Percentiles rank a stretch among this genome's conserved stretches.
phyloP scores from a whole-genome alignment of 495 filamentous ascomycete species.

The Daldinia bambusicola region DNA sequence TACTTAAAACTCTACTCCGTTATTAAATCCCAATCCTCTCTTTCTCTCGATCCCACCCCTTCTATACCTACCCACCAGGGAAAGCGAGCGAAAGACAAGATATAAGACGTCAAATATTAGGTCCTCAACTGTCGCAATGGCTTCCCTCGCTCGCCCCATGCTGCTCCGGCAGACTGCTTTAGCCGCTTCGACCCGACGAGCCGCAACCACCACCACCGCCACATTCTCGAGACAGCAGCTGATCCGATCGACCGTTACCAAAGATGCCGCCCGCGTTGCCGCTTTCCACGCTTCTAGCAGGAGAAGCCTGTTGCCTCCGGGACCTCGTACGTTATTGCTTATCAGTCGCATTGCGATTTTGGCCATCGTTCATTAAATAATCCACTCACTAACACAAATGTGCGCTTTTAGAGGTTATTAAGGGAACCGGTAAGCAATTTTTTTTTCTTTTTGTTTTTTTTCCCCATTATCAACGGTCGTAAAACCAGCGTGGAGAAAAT shows the following conservation, averaged over 20 bases:
- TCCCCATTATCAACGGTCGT: too few relatives aligned
- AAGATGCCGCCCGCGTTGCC: conserved; percentile 58
- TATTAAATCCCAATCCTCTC: neutral
- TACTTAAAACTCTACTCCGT: neutral
- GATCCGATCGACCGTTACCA: conserved; percentile 48
- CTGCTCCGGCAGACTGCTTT: conserved; percentile 63
- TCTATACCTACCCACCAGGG: conserved; percentile 19
- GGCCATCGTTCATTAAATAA: conserved; percentile 26
- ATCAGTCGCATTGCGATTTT: conserved; percentile 27
- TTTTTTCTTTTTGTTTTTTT: too few relatives aligned
- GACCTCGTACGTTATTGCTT: conserved; percentile 66
- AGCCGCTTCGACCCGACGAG: conserved; percentile 48
- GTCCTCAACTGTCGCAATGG: conserved; percentile 52
- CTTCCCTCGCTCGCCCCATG: conserved; percentile 64
- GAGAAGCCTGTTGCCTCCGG: conserved; percentile 73
- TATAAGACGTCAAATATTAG: neutral
- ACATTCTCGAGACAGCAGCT: conserved; percentile 45
- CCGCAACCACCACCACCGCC: conserved; percentile 29
- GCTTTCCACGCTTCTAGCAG: conserved; percentile 78
- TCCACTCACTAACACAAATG: conserved; percentile 47
- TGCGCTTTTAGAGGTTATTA: conserved; percentile 69
- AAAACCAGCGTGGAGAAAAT: too few relatives aligned
- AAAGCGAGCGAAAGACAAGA: conserved; percentile 1
- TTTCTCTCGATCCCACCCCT: conserved; percentile 1
- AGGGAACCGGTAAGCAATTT: conserved; percentile 79